Base-by-base conservation (phyloP, 768 basidiomycete species). In the Hortiboletus flavorubellus region DNA sequence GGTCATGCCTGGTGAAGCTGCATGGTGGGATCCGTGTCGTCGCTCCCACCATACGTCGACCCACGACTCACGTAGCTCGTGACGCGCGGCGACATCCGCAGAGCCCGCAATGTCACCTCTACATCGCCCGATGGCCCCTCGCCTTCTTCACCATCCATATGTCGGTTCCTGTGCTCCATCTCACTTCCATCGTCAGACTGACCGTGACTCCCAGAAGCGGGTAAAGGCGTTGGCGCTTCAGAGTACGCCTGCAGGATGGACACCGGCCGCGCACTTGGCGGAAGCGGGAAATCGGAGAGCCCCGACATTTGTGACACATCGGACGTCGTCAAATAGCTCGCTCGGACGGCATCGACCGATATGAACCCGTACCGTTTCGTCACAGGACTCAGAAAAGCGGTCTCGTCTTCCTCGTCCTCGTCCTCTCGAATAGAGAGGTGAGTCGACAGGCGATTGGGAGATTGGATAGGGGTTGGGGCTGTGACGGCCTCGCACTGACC, bases 201-300 rank as follows among this genome's bases (percentile, higher is more conserved):
- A 10, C 5, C 21, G 21, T 45, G 47, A 40, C 37, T 33, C 3
- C 35, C 39, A 18, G 52, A 46, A 8, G 45, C 48, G 7, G 53
- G 2, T n/a, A 54, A 60, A 34, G 54, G 42, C 15, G 45, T 15
- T 8, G 41, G 51, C 42, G 18, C n/a, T 14, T 77, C 76, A 58
- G 76, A 76, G 55, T 76, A 80, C 0, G 80, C 68, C 37, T 74
- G 73, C 21, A 82, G 54, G n/a, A 79, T 66, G 8, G 78, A 76
- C 59, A 75, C 67, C 46, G 58, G 51, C 46, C 61, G 49, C n/a
- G 68, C 62, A 3, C 55, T 55, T 0, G 87, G 87, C 4, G 87
- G 87, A 9, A 70, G 71, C 2, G 87, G 88, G 65, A 90, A 90
- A 62, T 89, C 88, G 5, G 86, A 88, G 14, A 89, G 76, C 9